Conservation (phyloP, 2,329 filamentous ascomycete genomes). For the Bimuria novae-zelandiae region DNA sequence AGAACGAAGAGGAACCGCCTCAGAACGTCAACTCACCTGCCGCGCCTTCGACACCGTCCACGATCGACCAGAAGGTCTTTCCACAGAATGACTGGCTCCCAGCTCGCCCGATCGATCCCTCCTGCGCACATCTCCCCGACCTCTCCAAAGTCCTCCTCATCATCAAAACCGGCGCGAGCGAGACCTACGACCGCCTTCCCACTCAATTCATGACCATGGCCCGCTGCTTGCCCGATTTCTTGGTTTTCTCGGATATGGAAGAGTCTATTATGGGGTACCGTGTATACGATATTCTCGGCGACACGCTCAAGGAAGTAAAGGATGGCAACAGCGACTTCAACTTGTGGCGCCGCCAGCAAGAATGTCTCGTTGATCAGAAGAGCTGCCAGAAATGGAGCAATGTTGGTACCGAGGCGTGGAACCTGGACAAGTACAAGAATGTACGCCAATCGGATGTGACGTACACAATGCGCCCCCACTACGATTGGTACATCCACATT, state of each 20-base stretch:
- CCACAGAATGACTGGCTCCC: conserved; percentile 5
- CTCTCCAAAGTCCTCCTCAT: conserved; percentile 8
- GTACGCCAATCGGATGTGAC: conserved; percentile 2
- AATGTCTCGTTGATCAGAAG: conserved; percentile 8
- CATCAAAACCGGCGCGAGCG: conserved; percentile 12
- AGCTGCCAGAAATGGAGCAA: conserved; percentile 12
- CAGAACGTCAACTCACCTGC: background rate
- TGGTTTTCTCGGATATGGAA: conserved; percentile 10
- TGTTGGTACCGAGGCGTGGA: conserved; percentile 4
- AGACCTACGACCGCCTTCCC: conserved; percentile 7
- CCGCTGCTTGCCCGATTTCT: conserved; percentile 9
- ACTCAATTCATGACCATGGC: conserved; percentile 10
- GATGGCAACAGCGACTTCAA: conserved; percentile 8
- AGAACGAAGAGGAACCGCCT: conserved; percentile 5
- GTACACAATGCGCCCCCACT: conserved; percentile 8
- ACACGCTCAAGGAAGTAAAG: conserved; percentile 1
- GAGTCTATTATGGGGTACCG: conserved; percentile 7
- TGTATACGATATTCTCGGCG: conserved; percentile 4
- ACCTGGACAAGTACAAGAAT: conserved; percentile 13
- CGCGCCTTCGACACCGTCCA: no score
- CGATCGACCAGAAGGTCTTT: background rate
- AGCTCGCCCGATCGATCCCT: conserved; percentile 3
- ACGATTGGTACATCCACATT: conserved; percentile 12
- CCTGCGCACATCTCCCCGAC: conserved; percentile 4
- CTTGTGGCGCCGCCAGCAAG: conserved; percentile 8